These are phyloP conservation scores for Diaporthe sp. DNA, from an alignment of 2,329 filamentous ascomycete species.

Conservation along the genomic window DNA sequence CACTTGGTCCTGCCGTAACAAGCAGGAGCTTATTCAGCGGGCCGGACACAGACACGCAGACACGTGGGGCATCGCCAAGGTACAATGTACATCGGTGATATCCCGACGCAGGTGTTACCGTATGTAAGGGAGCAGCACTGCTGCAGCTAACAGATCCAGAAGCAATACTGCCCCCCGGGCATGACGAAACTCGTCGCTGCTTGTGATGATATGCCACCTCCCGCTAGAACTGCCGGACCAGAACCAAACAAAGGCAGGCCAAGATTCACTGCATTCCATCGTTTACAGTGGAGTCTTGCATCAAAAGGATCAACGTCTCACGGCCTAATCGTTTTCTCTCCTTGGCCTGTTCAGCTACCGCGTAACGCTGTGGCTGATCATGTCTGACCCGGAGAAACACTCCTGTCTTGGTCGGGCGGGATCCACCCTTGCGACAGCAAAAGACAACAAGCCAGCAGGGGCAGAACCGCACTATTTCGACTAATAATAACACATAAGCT, in stretches of 20 bases:
- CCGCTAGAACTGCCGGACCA: not conserved
- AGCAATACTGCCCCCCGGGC: not conserved
- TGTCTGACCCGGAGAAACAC: conserved; percentile 12
- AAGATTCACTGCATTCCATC: not conserved
- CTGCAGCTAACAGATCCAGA: not conserved
- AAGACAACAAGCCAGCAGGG: not conserved
- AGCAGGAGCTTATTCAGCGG: conserved; percentile 37
- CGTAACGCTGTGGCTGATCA: not conserved
- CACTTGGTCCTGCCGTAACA: conserved; percentile 7
- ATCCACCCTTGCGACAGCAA: not conserved
- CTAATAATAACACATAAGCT: not conserved
- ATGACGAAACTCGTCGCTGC: no score
- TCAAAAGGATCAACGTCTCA: not conserved
- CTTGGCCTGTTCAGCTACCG: not conserved
- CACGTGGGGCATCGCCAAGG: conserved; percentile 4
- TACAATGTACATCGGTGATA: not conserved
- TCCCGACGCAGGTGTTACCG: not conserved
- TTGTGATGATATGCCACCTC: not conserved
- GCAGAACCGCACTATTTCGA: not conserved
- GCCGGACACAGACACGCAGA: not conserved
- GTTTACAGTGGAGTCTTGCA: not conserved
- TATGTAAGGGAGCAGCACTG: not conserved
- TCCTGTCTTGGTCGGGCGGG: not conserved
- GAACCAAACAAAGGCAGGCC: conserved; percentile 6
- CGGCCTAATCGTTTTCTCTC: not conserved